phyloP scores from a whole-genome alignment of 305 asterid genomes.

The Plantago lanceolata region DNA sequence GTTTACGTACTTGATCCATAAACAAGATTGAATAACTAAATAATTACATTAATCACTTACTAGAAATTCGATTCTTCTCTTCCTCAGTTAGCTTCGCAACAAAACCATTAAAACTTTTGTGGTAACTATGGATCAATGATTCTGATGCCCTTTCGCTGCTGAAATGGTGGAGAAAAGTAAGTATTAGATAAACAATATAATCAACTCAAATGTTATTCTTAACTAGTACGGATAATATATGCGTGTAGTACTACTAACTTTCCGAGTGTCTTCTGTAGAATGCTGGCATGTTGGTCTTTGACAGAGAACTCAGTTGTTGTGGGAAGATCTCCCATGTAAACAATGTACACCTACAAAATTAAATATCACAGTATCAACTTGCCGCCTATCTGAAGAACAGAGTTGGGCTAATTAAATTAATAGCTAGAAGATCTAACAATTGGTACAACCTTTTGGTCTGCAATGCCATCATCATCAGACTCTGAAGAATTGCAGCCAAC shows the following conservation, averaged over 20 bases:
- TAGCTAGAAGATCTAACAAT: too few relatives aligned
- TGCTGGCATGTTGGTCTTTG: background rate
- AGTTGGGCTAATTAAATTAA: too few relatives aligned
- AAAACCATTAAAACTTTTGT: conserved; percentile 64
- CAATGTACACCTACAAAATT: conserved; percentile 30
- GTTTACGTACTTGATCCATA: background rate
- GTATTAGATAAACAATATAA: background rate
- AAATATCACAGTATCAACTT: too few relatives aligned
- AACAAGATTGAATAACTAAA: background rate
- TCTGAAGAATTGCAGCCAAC: background rate
- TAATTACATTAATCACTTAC: conserved; percentile 25
- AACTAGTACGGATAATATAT: too few relatives aligned
- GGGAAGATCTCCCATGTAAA: conserved; percentile 49
- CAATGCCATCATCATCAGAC: background rate
- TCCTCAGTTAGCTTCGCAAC: conserved; percentile 48
- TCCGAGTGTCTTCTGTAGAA: background rate
- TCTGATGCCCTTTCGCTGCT: conserved; percentile 42
- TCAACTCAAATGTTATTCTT: background rate
- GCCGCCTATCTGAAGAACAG: too few relatives aligned
- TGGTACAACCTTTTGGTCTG: background rate
- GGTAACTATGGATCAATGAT: conserved; percentile 53
- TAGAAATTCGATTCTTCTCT: conserved; percentile 44
- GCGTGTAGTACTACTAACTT: background rate
- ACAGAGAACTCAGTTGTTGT: conserved; percentile 31
- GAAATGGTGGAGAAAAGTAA: background rate